Evolutionary conservation across 306 rosid species (phyloP).

Genomic region (Gillenia trifoliata): DNA sequence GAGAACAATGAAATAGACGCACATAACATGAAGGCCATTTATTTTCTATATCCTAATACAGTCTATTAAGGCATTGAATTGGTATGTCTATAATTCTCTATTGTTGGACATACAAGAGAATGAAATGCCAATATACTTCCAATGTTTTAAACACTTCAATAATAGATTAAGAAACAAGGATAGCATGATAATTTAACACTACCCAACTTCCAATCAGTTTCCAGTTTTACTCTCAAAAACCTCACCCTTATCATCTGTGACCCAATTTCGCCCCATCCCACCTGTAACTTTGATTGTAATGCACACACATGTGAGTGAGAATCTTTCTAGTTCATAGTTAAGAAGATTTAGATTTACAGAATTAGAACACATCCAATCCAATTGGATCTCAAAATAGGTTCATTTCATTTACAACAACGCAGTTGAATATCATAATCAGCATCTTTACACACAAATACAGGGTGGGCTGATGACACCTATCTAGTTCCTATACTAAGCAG

Average conservation of each 20-base stretch:
- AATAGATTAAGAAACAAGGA: not conserved
- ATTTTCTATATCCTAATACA: not conserved
- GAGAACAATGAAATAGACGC: not conserved
- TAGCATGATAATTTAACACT: not conserved
- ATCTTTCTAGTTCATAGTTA: not conserved
- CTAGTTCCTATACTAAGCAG: not conserved
- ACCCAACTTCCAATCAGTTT: not conserved
- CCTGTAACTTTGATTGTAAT: not conserved
- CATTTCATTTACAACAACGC: not conserved
- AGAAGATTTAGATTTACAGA: not conserved
- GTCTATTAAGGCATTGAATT: not conserved
- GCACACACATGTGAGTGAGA: not conserved
- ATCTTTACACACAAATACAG: not conserved
- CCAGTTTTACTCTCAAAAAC: not conserved
- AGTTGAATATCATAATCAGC: not conserved
- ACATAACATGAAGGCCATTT: not conserved
- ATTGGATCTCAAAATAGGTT: not conserved
- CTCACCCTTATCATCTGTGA: not conserved
- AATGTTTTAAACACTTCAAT: not conserved
- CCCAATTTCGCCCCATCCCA: not conserved
- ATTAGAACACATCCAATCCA: not conserved
- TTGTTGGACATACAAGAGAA: not conserved
- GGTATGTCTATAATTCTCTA: not conserved
- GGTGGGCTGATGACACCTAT: not conserved
- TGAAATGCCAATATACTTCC: not conserved